Evolutionary conservation across 179 eudicot species (phyloP), one percentile per base, ranked within the genome.

Genomic region (Actinidia chinensis): DNA sequence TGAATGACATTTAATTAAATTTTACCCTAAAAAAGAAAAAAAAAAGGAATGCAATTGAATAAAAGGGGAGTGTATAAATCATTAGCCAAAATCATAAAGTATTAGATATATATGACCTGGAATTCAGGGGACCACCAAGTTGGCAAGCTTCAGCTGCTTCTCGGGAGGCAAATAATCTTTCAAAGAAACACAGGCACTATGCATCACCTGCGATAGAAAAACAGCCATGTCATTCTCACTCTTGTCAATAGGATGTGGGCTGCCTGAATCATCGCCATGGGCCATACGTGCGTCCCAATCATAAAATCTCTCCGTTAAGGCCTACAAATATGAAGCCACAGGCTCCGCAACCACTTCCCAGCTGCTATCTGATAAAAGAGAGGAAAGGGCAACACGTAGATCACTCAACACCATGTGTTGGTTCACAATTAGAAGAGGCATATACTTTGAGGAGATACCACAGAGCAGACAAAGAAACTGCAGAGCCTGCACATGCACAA

Each of bases 351-450:
- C 83, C 22, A 51, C 60, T 44, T 44, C 81, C 97, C 96, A 96
- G 46, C 80, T 82, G 65, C 79, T 76, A 80, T 80, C 85, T 18
- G 76, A 83, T 50, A 96, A 89, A 82, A 96, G 91, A 68, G 95
- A 87, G 48, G 93, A 52, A 54, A 96, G 89, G 52, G 97, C 87
- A 72, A 91, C 86, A 0, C 98, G 97, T 25, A 96, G 91, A 83
- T 96, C 98, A 55, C 82, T 77, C 74, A 96, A 79, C 64, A 94
- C 94, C 17, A 78, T 82, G 20, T 13, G 56, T 70, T 82, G 88
- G 78, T 94, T 91, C 50, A 90, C 76, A 74, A 91, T 71, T 76
- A 96, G 85, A 28, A 94, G 71, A 20, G 99, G 98, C 99, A 94
- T 96, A 50, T 91, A 96, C 51, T 88, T 90, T 72, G 91, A 92